Base-by-base conservation (phyloP, 495 filamentous ascomycete species). In the Lepraria neglecta region DNA sequence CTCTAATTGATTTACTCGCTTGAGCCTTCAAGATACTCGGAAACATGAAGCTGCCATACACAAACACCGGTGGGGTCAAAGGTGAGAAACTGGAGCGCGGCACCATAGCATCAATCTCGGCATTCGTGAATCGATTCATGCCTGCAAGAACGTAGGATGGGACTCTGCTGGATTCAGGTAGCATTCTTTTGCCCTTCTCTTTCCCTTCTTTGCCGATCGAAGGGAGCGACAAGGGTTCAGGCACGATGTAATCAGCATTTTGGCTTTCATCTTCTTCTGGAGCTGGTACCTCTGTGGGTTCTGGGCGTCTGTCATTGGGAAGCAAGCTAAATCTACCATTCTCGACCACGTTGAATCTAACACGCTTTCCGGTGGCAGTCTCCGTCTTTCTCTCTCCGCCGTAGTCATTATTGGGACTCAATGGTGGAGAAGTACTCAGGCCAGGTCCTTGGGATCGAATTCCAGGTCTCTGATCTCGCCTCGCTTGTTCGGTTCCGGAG, bases 21-120 rank as follows among this genome's bases (percentile, higher is more conserved):
- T 33, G 21, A 51, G 57, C 57, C 27, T 45, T 47, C 15, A 60
- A 1, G 10, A 60, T 50, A 28, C 57, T 60, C 7, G 57, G 57
- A 21, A 60, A 50, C 57, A 60, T 60, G 24, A 60, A 45, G 47
- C 57, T 60, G 14, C 57, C 57, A 60, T 60, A 60, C 28, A 60
- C 57, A 40, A 60, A 60, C 3, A 60, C 19, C 21, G 57, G 57
- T 19, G 27, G 44, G 7, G 21, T 27, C 38, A 15, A 30, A 38
- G 35, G 12, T 38, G 28, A n/a, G 12, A 27, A 43, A 1, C 17
- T 19, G 14, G 30, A 40, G 11, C 17, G 21, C n/a, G 30, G n/a
- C 30, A 57, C 17, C 17, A 17, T 17, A 5, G 15, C 35, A 19
- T 48, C 47, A 17, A 60, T 33, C 28, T 27, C 27, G 28, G 19